Conservation (phyloP, 208 protist genomes). For the Balamuthia mandrillaris region DNA sequence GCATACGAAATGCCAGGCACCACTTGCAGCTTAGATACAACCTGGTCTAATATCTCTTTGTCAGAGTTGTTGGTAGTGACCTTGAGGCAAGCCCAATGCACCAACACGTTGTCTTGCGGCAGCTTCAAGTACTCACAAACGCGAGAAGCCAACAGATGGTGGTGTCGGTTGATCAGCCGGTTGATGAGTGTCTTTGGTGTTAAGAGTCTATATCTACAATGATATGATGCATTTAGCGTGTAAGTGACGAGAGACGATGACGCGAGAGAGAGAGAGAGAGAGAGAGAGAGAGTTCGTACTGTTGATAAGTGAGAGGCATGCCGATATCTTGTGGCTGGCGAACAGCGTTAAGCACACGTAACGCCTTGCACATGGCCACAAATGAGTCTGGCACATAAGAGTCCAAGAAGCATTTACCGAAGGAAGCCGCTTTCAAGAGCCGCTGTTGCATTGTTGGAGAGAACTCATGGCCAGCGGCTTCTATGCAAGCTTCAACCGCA, state of each 20-base stretch:
- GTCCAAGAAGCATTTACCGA: conserved; percentile 87
- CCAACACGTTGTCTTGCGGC: conserved; percentile 75
- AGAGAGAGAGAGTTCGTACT: conserved; percentile 68
- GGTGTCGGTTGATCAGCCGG: conserved; percentile 73
- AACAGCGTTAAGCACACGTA: conserved; percentile 85
- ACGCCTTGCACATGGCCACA: conserved; percentile 71
- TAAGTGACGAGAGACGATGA: conserved; percentile 48
- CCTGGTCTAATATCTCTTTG: neutral
- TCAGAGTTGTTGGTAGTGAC: conserved; percentile 48
- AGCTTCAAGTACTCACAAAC: conserved; percentile 64
- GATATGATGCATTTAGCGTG: conserved; percentile 47
- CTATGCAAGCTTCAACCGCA: conserved; percentile 84
- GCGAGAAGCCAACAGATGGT: conserved; percentile 83
- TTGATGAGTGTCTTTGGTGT: conserved; percentile 68
- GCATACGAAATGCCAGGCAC: conserved; percentile 70
- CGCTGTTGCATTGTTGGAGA: conserved; percentile 74
- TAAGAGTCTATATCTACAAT: conserved; percentile 19
- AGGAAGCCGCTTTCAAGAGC: conserved; percentile 82
- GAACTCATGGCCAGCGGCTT: conserved; percentile 81
- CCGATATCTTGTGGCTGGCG: conserved; percentile 65
- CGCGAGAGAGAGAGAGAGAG: no score
- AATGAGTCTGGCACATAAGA: conserved; percentile 79
- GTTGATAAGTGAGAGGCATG: conserved; percentile 82
- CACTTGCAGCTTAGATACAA: conserved; percentile 50
- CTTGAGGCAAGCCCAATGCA: conserved; percentile 88